Conservation (phyloP, 441 rosid species). For the Biscutella auriculata region DNA sequence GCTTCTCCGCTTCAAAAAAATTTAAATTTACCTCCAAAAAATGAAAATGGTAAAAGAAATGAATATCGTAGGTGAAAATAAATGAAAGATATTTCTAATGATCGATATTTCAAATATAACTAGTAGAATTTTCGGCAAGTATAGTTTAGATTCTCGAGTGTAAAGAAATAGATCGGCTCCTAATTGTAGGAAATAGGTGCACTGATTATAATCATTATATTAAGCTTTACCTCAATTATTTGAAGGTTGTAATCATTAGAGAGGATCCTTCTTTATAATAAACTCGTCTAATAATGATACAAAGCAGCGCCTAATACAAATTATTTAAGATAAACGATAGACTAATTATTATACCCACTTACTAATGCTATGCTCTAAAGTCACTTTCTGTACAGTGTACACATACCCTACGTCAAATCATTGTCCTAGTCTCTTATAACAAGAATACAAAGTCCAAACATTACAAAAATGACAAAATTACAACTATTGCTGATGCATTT, state of each 20-base stretch:
- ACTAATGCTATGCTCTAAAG: too few species aligned
- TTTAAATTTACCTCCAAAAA: not conserved
- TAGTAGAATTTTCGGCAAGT: not conserved
- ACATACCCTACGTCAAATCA: not conserved
- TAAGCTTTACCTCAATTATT: constrained; percentile 12
- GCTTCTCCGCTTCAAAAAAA: not conserved
- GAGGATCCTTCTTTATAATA: not conserved
- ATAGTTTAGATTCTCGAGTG: not conserved
- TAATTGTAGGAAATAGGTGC: too few species aligned
- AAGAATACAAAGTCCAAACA: too few species aligned
- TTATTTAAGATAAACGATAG: not conserved
- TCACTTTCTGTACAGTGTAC: too few species aligned
- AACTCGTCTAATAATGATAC: not conserved
- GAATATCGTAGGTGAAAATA: too few species aligned
- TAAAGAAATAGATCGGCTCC: not conserved
- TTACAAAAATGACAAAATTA: too few species aligned
- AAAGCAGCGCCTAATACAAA: not conserved
- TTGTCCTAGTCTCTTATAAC: not conserved
- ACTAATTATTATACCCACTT: not conserved
- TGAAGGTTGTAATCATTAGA: constrained; percentile 2
- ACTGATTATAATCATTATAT: not conserved
- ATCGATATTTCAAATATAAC: too few species aligned
- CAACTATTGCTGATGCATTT: too few species aligned
- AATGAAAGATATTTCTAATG: too few species aligned
- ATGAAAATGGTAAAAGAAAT: too few species aligned